phyloP scores from a whole-genome alignment of 148 eudicot species.

The Rhododendron williamsianum region DNA sequence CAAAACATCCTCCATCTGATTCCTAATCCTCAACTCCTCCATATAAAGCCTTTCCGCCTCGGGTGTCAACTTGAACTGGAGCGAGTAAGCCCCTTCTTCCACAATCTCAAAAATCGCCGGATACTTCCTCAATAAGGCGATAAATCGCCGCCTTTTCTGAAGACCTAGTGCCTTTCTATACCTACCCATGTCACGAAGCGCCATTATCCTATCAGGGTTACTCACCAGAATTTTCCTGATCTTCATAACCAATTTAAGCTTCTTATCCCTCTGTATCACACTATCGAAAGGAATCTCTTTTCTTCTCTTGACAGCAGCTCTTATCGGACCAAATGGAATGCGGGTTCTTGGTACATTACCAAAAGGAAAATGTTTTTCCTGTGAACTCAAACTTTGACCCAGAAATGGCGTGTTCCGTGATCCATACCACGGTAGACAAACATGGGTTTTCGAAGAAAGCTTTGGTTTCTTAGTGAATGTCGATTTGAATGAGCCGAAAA shows the following conservation, averaged over 20 bases:
- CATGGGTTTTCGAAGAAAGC: slow-evolving; percentile 16
- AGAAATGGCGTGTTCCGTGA: slow-evolving; percentile 35
- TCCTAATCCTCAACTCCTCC: slow-evolving; percentile 83
- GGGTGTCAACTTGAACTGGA: slow-evolving; percentile 72
- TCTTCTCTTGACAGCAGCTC: slow-evolving; percentile 83
- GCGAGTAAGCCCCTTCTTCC: slow-evolving; percentile 85
- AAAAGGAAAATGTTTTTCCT: slow-evolving; percentile 23
- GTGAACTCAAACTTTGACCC: slow-evolving; percentile 38
- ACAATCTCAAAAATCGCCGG: slow-evolving; percentile 85
- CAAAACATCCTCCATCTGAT: slow-evolving; percentile 81
- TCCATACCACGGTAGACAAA: slow-evolving; percentile 21
- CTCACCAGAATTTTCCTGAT: slow-evolving; percentile 71
- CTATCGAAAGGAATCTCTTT: slow-evolving; percentile 87
- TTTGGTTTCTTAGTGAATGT: slow-evolving; percentile 26
- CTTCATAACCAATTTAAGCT: slow-evolving; percentile 75
- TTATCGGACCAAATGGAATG: slow-evolving; percentile 36
- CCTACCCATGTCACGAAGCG: slow-evolving; percentile 71
- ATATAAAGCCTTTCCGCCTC: slow-evolving; percentile 92
- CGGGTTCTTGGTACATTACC: slow-evolving; percentile 37
- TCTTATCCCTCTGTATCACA: slow-evolving; percentile 92
- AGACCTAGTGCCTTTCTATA: slow-evolving; percentile 68
- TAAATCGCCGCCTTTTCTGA: slow-evolving; percentile 57
- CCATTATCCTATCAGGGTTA: slow-evolving; percentile 69
- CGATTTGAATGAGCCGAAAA: slow-evolving; percentile 43
- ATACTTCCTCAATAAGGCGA: slow-evolving; percentile 76